Conservation (phyloP, 2,329 filamentous ascomycete species). For the Neoscytalidium dimidiatum region DNA sequence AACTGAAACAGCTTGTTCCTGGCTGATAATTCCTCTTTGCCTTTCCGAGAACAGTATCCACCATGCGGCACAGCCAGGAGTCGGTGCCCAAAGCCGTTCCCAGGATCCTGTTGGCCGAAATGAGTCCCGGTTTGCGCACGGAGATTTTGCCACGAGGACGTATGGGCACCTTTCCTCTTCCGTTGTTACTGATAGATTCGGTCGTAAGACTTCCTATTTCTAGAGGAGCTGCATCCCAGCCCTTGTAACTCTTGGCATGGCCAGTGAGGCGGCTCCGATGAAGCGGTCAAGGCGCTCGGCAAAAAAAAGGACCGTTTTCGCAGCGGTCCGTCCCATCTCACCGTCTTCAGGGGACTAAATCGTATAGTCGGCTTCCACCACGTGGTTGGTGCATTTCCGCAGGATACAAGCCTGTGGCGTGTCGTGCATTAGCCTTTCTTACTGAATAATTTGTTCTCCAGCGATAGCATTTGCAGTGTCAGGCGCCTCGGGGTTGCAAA, state of each 20-base stretch:
- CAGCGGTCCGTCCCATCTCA: background rate
- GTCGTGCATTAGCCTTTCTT: too few relatives aligned
- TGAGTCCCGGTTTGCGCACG: background rate
- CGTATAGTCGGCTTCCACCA: background rate
- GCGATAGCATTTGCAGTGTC: too few relatives aligned
- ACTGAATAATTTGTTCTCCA: too few relatives aligned
- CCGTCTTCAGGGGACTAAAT: background rate
- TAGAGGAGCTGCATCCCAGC: background rate
- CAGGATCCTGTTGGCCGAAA: background rate
- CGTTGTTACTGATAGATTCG: background rate
- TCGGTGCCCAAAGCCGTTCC: background rate
- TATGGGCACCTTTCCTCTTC: background rate
- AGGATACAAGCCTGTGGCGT: too few relatives aligned
- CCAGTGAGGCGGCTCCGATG: background rate
- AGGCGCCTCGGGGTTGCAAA: background rate
- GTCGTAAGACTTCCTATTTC: background rate
- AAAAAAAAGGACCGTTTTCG: background rate
- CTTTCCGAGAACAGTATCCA: background rate
- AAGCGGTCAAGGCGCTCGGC: background rate
- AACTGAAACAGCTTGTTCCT: background rate
- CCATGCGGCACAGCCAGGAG: too few relatives aligned
- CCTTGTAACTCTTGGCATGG: background rate
- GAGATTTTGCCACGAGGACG: background rate
- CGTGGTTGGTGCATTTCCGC: too few relatives aligned
- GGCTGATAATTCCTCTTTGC: background rate